Evolutionary conservation across 305 asterid genomes (phyloP).

Genomic region (Fraxinus paxiana): DNA sequence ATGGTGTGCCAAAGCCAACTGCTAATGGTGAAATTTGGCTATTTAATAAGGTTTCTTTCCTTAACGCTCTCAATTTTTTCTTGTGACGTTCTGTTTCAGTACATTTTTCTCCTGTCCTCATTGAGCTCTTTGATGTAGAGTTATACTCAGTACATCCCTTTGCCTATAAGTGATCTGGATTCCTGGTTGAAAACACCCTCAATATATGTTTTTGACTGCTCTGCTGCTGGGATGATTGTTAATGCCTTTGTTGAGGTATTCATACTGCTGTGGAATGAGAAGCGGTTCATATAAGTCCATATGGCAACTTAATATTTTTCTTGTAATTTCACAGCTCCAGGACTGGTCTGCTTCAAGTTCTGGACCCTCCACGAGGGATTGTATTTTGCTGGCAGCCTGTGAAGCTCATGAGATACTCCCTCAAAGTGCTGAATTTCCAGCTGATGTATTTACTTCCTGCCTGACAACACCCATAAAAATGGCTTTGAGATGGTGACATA

Average conservation of each 20-base stretch:
- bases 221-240: slow-evolving; percentile 95
- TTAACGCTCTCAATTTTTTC: slow-evolving; percentile 13
- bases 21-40: slow-evolving; percentile 98
- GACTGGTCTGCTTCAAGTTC: slow-evolving; percentile 64
- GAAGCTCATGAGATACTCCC: slow-evolving; percentile 97
- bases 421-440: slow-evolving; percentile 93
- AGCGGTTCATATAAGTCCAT: slow-evolving; percentile 1
- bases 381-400: slow-evolving; percentile 96
- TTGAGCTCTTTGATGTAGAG: slow-evolving; percentile 49
- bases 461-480: slow-evolving; percentile 97
- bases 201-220: slow-evolving; percentile 95
- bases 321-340: slow-evolving; percentile 59
- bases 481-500: slow-evolving; percentile 89
- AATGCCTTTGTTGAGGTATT: slow-evolving; percentile 80
- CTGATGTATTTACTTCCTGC: slow-evolving; percentile 95
- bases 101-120: slow-evolving; percentile 25
- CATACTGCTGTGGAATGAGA: not conserved
- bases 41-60: slow-evolving; percentile 66
- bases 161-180: slow-evolving; percentile 83
- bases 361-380: slow-evolving; percentile 64
- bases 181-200: slow-evolving; percentile 98
- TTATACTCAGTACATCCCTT: slow-evolving; percentile 92
- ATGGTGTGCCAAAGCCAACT: slow-evolving; percentile 99
- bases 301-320: slow-evolving; percentile 7
- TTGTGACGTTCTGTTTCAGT: slow-evolving; percentile 1